Conservation (phyloP, 345 rosid genomes). For the Eucalyptus victrix region DNA sequence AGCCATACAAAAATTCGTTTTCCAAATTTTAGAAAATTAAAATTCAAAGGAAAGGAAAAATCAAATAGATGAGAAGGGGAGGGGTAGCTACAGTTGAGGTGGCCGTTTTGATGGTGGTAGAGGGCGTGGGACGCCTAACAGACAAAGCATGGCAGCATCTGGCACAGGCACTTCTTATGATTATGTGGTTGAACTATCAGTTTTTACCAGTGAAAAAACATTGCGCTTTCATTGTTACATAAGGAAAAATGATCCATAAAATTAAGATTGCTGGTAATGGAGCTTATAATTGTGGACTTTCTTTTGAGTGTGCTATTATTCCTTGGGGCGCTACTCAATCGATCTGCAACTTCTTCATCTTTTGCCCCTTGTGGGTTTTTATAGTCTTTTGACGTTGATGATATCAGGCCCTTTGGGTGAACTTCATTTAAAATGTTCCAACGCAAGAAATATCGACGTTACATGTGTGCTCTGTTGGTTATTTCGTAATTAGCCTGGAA, state of each 20-base stretch:
- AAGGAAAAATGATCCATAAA: not conserved
- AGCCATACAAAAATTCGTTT: not conserved
- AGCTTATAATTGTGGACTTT: not conserved
- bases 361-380: not conserved
- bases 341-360: not conserved
- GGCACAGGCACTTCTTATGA: constrained; percentile 3
- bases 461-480: not conserved
- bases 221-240: not conserved
- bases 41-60: not conserved
- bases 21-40: not conserved
- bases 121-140: constrained; percentile 32
- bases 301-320: not conserved
- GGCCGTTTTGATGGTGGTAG: constrained; percentile 18
- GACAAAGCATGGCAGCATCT: constrained; percentile 17
- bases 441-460: not conserved
- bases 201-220: not conserved
- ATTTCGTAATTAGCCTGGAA: not conserved
- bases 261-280: not conserved
- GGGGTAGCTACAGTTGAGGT: not conserved
- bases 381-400: not conserved
- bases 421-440: not conserved
- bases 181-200: not conserved
- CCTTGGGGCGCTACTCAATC: not conserved
- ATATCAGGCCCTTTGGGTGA: not conserved
- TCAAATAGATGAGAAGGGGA: not conserved